Percentiles rank a stretch among this genome's conserved stretches.
phyloP scores from a whole-genome alignment of 106 monocot species.

The Gastrodia elata region DNA sequence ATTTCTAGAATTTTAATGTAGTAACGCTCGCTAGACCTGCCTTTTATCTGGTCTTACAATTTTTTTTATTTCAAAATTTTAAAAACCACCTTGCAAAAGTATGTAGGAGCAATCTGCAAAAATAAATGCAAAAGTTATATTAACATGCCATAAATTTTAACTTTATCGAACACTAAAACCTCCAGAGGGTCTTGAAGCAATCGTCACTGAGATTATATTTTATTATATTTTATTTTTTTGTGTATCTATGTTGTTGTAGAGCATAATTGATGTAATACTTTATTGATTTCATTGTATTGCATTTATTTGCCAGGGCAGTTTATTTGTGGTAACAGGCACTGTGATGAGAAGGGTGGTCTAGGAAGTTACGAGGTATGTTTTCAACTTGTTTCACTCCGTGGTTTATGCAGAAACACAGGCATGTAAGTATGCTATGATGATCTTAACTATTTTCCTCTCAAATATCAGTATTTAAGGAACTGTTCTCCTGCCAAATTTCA shows the following conservation, averaged over 20 bases:
- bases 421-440: background rate
- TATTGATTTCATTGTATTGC: conserved; percentile 1
- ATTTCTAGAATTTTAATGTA: background rate
- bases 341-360: conserved; percentile 68
- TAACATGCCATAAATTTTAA: background rate
- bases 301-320: conserved; percentile 69
- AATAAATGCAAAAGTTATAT: background rate
- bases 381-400: background rate
- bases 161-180: background rate
- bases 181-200: background rate
- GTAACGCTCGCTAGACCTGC: background rate
- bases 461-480: background rate
- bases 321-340: conserved; percentile 84
- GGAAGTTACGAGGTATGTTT: conserved; percentile 89
- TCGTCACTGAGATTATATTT: background rate
- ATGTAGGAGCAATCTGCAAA: background rate
- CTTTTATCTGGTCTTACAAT: background rate
- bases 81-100: background rate
- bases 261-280: background rate
- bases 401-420: background rate
- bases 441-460: background rate
- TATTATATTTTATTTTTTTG: background rate
- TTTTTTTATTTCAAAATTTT: background rate
- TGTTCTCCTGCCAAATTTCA: background rate
- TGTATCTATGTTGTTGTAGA: background rate